Base-by-base conservation (phyloP, 108 stramenopile genomes). In the Fistulifera pelliculosa region DNA sequence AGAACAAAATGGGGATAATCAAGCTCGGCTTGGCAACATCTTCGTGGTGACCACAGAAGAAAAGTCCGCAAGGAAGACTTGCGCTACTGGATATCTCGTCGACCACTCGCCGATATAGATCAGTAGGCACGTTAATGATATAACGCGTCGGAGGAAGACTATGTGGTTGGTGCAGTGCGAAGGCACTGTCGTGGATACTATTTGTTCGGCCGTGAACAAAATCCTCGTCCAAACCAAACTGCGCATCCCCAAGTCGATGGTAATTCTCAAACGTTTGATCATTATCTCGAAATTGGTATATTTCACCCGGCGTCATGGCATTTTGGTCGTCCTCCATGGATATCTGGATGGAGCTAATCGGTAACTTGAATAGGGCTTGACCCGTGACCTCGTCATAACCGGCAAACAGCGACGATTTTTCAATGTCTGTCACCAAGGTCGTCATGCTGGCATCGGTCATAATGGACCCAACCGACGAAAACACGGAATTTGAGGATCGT, bases 41-140 rank as follows among this genome's bases (percentile, higher is more conserved):
- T 58, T 85, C 88, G 54, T 90, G 88, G 60, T 85, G 82, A 15
- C 88, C 88, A 68, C 88, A 90, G 60, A 80, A 90, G 68, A 80
- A 90, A 15, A 81, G 60, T n/a, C 82, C 84, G 64, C 84, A 90
- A 1, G 88, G 88, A 75, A 77, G 78, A 10, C n/a, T 43, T 28
- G 66, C 68, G 21, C 75, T 67, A 31, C 66, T 63, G 17, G 78
- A 56, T 25, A 90, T 71, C 58, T 90, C 88, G 54, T 76, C 76
- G 52, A 90, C 52, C 50, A 90, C 74, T 22, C 74, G 66, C 49
- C 62, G 62, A 63, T 84, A 90, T 5, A 90, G 66, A 53, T 81
- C 78, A 43, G 73, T 61, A 7, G 71, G 64, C 0, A 85, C 82
- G 13, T 70, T 58, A 62, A 86, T 54, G 18, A 78, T 71, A 35